Evolutionary conservation across 495 filamentous ascomycete genomes (phyloP), one percentile per base, ranked within the genome.

Genomic region (Xylaria cubensis): DNA sequence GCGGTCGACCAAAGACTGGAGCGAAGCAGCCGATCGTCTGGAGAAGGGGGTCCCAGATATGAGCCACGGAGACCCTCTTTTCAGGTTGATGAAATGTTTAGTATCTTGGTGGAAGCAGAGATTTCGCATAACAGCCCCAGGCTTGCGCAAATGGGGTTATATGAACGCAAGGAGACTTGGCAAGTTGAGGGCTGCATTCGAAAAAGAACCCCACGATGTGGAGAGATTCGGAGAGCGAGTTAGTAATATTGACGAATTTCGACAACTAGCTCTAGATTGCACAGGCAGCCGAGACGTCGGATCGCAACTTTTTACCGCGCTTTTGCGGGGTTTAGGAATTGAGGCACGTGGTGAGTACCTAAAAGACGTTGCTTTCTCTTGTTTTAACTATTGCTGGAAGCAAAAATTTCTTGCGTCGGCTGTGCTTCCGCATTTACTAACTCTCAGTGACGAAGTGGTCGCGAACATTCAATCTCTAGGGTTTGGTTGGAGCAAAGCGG

Each of bases 101-200:
- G 82, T 91, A 19, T 87, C 90, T 1, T 97, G 92, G 86, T 99
- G 96, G 96, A 94, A 90, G 79, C 92, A 92, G 75, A 87, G 91
- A 50, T 99, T 97, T 79, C 86, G 83, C 7, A 86, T 97, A 63
- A 92, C 90, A 4, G 88, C 91, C 0, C 94, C 95, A 1, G 92
- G 92, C 0, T 75, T 98, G n/a, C 87, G 95, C 9, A 99, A 98
- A 81, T 86, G 90, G 75, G 96, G 96, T 3, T 98, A 98, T 77
- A 93, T 93, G 79, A 83, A 90, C 12, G 84, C 93, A 32, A 82
- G 88, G 50, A 85, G 86, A 34, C 79, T 98, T 13, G 89, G 93
- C 76, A 87, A 88, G 8, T 84, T 95, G 69, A 87, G 91, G 21
- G 86, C 86, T 32, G 84, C 81, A 1, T 95, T 91, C 72, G 82